These are phyloP conservation scores for Coprinopsis sp. DNA, from an alignment of 768 basidiomycete species.

Conservation along the genomic window DNA sequence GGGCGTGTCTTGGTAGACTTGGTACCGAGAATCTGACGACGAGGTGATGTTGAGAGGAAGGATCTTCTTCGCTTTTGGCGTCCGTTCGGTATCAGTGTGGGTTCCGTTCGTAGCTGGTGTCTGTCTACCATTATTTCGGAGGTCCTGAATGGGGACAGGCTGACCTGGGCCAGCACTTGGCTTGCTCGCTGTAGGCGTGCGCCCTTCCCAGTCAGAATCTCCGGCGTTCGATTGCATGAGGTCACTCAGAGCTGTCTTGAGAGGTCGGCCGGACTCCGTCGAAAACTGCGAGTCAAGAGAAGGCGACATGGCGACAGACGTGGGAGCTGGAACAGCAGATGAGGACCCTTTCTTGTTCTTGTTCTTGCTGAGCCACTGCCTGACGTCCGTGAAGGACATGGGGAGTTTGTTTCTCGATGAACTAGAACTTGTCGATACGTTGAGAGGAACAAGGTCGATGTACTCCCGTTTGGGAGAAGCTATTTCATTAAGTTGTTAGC, in stretches of 20 bases:
- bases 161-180: conserved; percentile 2
- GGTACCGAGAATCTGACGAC: conserved; percentile 15
- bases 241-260: conserved; percentile 65
- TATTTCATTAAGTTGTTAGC: too few relatives aligned
- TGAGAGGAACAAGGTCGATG: conserved; percentile 34
- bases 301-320: conserved; percentile 19
- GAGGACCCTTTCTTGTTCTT: conserved; percentile 54
- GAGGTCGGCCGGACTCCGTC: conserved; percentile 37
- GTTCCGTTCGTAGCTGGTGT: conserved; percentile 13
- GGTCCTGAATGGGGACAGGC: conserved; percentile 6
- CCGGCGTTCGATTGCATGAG: conserved; percentile 56
- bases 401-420: conserved; percentile 42
- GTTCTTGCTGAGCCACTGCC: conserved; percentile 69
- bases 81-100: conserved; percentile 34
- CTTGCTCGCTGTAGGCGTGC: conserved; percentile 44
- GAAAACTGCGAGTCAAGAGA: conserved; percentile 27
- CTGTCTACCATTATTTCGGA: conserved; percentile 9
- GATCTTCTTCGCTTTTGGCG: conserved; percentile 37
- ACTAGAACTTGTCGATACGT: conserved; percentile 31
- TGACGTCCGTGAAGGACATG: conserved; percentile 72
- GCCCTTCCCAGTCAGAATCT: conserved; percentile 67
- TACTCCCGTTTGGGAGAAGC: conserved; percentile 51
- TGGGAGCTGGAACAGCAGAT: conserved; percentile 23
- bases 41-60: conserved; percentile 23
- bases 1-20: conserved; percentile 28